phyloP scores from a whole-genome alignment of 2,329 filamentous ascomycete genomes.

The Blastomyces parvus region DNA sequence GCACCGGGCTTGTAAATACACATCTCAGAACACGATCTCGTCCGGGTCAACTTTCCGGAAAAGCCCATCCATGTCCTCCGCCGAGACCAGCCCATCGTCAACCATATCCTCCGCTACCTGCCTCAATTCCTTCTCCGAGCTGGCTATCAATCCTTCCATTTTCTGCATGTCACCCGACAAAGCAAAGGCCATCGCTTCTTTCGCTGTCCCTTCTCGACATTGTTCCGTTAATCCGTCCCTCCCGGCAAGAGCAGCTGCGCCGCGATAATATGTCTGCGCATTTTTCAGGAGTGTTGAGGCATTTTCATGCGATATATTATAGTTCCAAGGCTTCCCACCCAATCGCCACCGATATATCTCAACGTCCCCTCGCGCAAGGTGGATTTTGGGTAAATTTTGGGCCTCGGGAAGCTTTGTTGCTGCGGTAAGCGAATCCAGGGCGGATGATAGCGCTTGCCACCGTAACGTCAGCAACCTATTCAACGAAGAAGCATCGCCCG shows the following conservation, averaged over 20 bases:
- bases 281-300: conserved; percentile 44
- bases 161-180: conserved; percentile 33
- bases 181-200: conserved; percentile 41
- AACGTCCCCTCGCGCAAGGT: conserved; percentile 46
- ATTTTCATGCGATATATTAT: conserved; percentile 37
- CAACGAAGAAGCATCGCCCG: conserved; percentile 23
- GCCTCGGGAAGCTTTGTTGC: conserved; percentile 44
- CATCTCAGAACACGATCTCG: conserved; percentile 16
- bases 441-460: conserved; percentile 47
- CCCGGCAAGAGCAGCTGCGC: conserved; percentile 37
- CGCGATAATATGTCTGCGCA: conserved; percentile 49
- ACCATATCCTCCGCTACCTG: conserved; percentile 43
- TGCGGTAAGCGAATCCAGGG: conserved; percentile 41
- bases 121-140: conserved; percentile 31
- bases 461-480: conserved; percentile 28
- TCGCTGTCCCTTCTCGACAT: conserved; percentile 37
- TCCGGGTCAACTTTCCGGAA: conserved; percentile 13
- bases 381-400: conserved; percentile 44
- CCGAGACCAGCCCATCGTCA: conserved; percentile 42
- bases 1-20: not conserved
- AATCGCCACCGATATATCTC: conserved; percentile 48
- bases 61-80: conserved; percentile 16
- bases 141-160: conserved; percentile 30
- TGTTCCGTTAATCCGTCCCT: conserved; percentile 36
- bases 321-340: conserved; percentile 37